Evolutionary conservation across 768 basidiomycete species (phyloP), one percentile per base, ranked within the genome.

Genomic region (Macrolepiota albuminosa): DNA sequence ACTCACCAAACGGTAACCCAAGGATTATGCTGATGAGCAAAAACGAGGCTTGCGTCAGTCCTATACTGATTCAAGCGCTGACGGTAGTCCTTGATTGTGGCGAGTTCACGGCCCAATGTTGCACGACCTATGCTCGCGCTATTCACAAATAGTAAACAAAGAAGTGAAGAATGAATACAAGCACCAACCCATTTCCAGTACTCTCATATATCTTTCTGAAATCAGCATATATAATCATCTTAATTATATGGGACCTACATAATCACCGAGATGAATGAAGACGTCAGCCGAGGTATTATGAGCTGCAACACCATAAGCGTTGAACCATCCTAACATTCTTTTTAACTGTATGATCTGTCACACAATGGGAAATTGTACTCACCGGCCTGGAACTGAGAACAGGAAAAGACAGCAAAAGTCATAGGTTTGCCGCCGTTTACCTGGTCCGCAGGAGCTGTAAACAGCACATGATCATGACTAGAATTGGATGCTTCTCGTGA

Each of bases 251-350:
- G 14, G 13, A 42, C 48, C 26, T 58, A 58, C 57, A 58, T 84
- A 86, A 69, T 85, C 84, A 7, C 84, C 84, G 21, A 86, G 74
- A 63, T 85, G 84, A 10, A 85, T 68, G 58, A 82, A 84, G 39
- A 83, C 69, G 60, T 85, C 81, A 1, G 81, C 76, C 13, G 74
- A 73, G 13, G 80, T 50, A 33, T 57, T 57, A 18, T 50, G 79
- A 16, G 82, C 79, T 6, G 81, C 83, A 53, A 78, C 75, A 4
- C 80, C 82, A 64, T 85, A 86, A 40, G 56, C 56, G n/a, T 57
- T 57, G 73, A 85, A 86, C 71, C 43, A 84, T 1, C 83, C 83
- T 54, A 11, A 18, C n/a, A 26, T 0, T 36, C 21, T 42, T 11
- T 40, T 42, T 18, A 18, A 42, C 18, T 42, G 16, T 0, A 42